Base-by-base conservation (phyloP, 1,284 basidiomycete species). In the Ganoderma meredithae region DNA sequence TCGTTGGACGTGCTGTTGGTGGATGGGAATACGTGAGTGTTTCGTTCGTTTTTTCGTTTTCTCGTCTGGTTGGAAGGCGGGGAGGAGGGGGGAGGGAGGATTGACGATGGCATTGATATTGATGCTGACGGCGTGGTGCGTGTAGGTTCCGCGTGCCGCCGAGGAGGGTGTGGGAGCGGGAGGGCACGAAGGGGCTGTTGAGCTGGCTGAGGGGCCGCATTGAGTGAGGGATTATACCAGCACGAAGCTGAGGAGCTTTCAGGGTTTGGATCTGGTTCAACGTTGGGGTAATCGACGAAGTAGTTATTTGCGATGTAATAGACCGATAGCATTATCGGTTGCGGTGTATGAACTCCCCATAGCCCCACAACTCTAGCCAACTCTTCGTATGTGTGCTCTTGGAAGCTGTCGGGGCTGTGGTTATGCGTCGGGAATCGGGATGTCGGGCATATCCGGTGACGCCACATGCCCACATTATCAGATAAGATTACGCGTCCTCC, bases 1-100 rank as follows among this genome's bases (percentile, higher is more conserved):
- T 90, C 93, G 27, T 78, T 95, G 72, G 92, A 94, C 64, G 88
- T 93, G 13, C 88, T 95, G 66, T 79, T 93, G 72, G 93, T 95
- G 43, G 93, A 95, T 75, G 93, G 93, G n/a, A 95, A 95, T 79
- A 80, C 84, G 92, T 58, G 17, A 59, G 56, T 59, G 47, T 41
- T 31, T 39, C 31, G 31, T 56, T 10, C 3, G 19, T 22, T 27
- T 41, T 36, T 3, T 6, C 3, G n/a, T 55, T 6, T 5, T 9
- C 25, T 39, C 12, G 60, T 9, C 27, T 15, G 31, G 15, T 36
- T 44, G 27, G 27, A 3, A 31, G 27, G 27, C 27, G 27, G 27
- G 27, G 27, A 3, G 27, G 27, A 31, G 27, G 27, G 27, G 27
- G 27, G 27, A 1, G 3, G 27, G 27, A 3, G 2, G 27, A 1